These are phyloP conservation scores for Clarireedia sp. DNA, from an alignment of 2,329 filamentous ascomycete genomes.

Conservation along the genomic window DNA sequence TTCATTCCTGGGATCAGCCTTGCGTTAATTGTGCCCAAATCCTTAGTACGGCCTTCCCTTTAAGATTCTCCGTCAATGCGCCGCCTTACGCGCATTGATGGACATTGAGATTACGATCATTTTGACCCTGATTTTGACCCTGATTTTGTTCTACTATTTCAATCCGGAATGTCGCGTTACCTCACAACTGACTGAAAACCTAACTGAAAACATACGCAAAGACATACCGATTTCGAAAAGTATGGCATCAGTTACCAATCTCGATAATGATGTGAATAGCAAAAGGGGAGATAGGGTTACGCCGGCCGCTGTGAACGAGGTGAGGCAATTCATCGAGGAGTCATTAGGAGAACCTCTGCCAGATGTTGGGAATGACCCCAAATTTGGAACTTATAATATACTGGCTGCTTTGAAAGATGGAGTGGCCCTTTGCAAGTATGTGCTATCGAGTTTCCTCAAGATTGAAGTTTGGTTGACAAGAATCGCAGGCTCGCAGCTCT, in stretches of 20 bases:
- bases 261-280: slow-evolving; percentile 93
- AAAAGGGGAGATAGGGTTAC: slow-evolving; percentile 91
- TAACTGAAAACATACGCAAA: too few relatives aligned
- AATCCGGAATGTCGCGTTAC: too few relatives aligned
- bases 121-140: too few relatives aligned
- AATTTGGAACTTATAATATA: slow-evolving; percentile 42
- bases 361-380: slow-evolving; percentile 38
- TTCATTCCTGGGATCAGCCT: not conserved
- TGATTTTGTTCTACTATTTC: too few relatives aligned
- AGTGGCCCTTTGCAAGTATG: slow-evolving; percentile 83
- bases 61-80: not conserved
- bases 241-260: slow-evolving; percentile 89
- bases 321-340: slow-evolving; percentile 76
- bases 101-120: too few relatives aligned
- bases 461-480: slow-evolving; percentile 10
- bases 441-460: slow-evolving; percentile 8
- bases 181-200: too few relatives aligned
- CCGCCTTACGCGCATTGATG: not conserved
- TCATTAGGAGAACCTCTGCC: slow-evolving; percentile 66
- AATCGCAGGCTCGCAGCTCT: slow-evolving; percentile 64
- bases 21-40: not conserved
- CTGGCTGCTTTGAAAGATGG: slow-evolving; percentile 85
- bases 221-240: slow-evolving; percentile 8
- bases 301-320: slow-evolving; percentile 79
- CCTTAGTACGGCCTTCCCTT: slow-evolving; percentile 5